A percentile compares a stretch with the other conserved stretches of the same genome.
phyloP scores from a whole-genome alignment of 352 stramenopile species.

The Phytophthora niederhauseri region DNA sequence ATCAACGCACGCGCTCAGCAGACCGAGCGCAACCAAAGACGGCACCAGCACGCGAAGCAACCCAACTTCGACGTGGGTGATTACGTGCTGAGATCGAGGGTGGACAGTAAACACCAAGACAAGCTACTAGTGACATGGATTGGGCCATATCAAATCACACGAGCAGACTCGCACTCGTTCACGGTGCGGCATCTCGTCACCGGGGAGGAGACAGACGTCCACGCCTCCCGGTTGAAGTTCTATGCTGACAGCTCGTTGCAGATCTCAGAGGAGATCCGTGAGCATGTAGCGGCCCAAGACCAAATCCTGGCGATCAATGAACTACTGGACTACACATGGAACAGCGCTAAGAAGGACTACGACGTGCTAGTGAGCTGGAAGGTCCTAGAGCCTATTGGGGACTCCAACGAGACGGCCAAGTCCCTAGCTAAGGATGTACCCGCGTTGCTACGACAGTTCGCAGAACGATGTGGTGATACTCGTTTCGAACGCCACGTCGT shows the following conservation, averaged over 20 bases:
- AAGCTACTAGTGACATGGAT: conserved; percentile 45
- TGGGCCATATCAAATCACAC: conserved; percentile 31
- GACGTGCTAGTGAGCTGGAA: conserved; percentile 18
- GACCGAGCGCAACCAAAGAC: conserved; percentile 13
- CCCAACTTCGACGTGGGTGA: conserved; percentile 35
- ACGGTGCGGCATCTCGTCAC: conserved; percentile 23
- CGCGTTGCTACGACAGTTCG: background rate
- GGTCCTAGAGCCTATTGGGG: conserved; percentile 18
- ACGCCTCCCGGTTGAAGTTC: conserved; percentile 38
- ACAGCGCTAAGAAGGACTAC: conserved; percentile 10
- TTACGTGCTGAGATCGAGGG: conserved; percentile 38
- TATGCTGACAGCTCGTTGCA: conserved; percentile 35
- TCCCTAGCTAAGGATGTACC: conserved; percentile 8
- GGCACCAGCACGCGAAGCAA: conserved; percentile 2
- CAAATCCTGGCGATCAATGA: conserved; percentile 17
- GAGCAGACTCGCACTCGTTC: conserved; percentile 29
- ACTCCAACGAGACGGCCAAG: conserved; percentile 18
- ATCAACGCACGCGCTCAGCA: conserved; percentile 5
- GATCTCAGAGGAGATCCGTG: conserved; percentile 31
- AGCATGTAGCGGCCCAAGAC: conserved; percentile 30
- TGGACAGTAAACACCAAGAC: conserved; percentile 30
- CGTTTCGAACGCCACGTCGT: background rate
- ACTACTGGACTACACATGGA: conserved; percentile 4
- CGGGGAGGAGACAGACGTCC: conserved; percentile 26
- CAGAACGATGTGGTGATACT: background rate